Evolutionary conservation across 2,329 filamentous ascomycete species (phyloP), one percentile per base, ranked within the genome.

Genomic region (Pyricularia grisea): DNA sequence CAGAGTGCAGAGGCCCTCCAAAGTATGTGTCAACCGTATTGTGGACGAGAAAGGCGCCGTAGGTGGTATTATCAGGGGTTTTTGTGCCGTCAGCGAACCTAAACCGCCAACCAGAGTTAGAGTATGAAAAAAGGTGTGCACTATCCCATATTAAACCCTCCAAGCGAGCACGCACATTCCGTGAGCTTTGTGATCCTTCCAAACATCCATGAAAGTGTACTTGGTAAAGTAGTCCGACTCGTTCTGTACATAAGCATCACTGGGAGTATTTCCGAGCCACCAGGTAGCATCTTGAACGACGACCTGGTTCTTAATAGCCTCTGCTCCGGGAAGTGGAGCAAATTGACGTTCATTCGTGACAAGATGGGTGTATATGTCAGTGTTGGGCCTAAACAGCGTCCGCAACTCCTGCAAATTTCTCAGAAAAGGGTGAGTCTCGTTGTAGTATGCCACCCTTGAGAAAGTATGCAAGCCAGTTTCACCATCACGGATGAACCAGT

Each of bases 141-240:
- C 36, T 4, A 50, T 50, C 6, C 36, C 17, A 50, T 50, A 50
- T 30, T 28, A 9, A 5, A 64, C 28, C 3, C 28, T 27, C 60
- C 28, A 11, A 64, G 60, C 12, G 60, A 27, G 7, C 12, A 23
- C 64, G 12, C 27, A 66, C 65, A 67, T 75, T 2, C 87, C 87
- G 72, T 89, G 86, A 2, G 84, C 86, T 55, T 81, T 80, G 69
- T 88, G 85, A 65, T 87, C 81, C 66, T 86, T 79, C 85, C 86
- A 89, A 36, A 67, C 65, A 27, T 67, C 65, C 31, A 50, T 36
- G 14, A 67, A 89, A 0, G 84, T 89, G 73, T 90, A 90, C 74
- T 90, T 90, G 27, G 87, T 90, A 73, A 89, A 90, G 75, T 88
- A 90, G 65, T 88, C 84, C 1, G 84, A 80, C 69, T 85, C 82